A percentile compares a stretch with the other conserved stretches of the same genome.
phyloP scores from a whole-genome alignment of 441 rosid species.

The Theobroma grandiflorum region DNA sequence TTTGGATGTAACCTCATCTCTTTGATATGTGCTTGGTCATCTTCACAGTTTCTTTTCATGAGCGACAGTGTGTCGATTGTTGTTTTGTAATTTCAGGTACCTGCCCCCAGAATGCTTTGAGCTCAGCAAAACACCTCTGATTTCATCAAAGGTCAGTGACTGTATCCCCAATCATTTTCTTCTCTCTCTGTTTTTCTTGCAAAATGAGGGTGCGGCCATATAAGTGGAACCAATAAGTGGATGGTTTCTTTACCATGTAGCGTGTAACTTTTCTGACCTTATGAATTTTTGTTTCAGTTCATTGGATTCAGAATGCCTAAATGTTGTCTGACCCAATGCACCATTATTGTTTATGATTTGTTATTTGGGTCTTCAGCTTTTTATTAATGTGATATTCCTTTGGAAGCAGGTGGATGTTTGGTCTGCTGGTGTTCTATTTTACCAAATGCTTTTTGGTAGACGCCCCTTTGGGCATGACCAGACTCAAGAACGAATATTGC shows the following conservation, averaged over 20 bases:
- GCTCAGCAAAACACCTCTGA: constrained; percentile 87
- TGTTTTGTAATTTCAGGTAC: constrained; percentile 64
- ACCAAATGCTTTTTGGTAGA: constrained; percentile 96
- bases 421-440: constrained; percentile 94
- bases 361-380: not conserved
- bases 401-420: constrained; percentile 93
- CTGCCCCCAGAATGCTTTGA: constrained; percentile 99
- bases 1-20: constrained; percentile 9
- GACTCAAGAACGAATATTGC: constrained; percentile 91
- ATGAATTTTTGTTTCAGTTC: not conserved
- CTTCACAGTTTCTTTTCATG: not conserved
- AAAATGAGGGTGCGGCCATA: not conserved
- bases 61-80: not conserved
- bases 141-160: constrained; percentile 89
- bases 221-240: not conserved
- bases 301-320: not conserved
- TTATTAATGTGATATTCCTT: constrained; percentile 20
- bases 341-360: not conserved
- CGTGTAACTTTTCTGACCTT: not conserved
- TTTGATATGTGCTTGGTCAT: not conserved
- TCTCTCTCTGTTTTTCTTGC: not conserved
- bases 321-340: constrained; percentile 1
- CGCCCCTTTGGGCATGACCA: constrained; percentile 99
- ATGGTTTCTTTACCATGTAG: not conserved
- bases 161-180: not conserved